These are phyloP conservation scores for Adansonia grandidieri DNA, from an alignment of 441 rosid species.

Conservation along the genomic window DNA sequence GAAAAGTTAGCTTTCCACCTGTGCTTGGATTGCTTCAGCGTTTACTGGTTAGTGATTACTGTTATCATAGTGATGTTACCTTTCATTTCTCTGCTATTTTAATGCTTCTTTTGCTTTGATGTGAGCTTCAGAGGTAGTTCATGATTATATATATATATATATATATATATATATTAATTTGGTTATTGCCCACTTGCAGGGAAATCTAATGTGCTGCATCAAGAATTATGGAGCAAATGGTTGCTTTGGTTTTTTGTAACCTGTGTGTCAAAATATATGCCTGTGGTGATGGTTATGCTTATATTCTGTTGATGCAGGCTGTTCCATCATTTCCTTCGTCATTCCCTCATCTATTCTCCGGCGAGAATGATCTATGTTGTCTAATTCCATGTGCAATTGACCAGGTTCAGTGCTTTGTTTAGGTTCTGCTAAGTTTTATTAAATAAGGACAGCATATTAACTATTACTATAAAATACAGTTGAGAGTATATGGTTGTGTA, in stretches of 20 bases:
- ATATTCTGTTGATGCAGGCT: constrained; percentile 56
- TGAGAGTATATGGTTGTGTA: constrained; percentile 4
- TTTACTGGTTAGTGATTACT: constrained; percentile 10
- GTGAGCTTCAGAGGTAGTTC: constrained; percentile 10
- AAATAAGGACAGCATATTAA: constrained; percentile 4
- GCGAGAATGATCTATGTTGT: constrained; percentile 72
- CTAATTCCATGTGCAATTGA: constrained; percentile 96
- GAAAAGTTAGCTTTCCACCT: constrained; percentile 89
- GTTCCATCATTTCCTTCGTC: constrained; percentile 93
- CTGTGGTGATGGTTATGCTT: constrained; percentile 18
- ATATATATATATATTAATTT: neutral
- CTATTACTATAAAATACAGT: neutral
- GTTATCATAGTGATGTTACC: neutral
- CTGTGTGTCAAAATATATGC: neutral
- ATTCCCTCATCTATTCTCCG: constrained; percentile 80
- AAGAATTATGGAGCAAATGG: neutral
- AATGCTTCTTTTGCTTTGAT: neutral
- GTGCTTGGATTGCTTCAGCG: constrained; percentile 42
- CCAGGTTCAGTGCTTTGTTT: constrained; percentile 53
- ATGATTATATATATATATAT: neutral
- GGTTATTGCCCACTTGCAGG: neutral
- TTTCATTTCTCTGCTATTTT: constrained; percentile 1
- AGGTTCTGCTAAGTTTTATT: neutral
- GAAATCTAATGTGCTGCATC: neutral
- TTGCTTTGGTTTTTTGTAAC: neutral